phyloP scores from a whole-genome alignment of 805 yeast genomes.

The Pichia scutulata region DNA sequence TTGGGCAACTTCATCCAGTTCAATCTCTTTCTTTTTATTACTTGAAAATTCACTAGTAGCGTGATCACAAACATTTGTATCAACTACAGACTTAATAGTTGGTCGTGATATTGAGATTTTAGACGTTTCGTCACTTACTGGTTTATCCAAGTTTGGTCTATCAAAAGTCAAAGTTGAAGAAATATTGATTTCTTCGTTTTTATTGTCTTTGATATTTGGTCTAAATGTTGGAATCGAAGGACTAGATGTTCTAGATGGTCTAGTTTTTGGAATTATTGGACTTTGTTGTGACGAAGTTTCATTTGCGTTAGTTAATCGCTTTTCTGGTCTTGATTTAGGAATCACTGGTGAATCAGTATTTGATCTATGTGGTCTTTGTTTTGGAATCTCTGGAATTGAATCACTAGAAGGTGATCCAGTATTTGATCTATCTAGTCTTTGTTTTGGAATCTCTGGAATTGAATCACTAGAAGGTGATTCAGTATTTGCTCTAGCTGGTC shows the following conservation, averaged over 20 bases:
- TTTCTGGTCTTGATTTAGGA: background rate
- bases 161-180: background rate
- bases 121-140: background rate
- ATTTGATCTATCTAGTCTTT: too few species aligned
- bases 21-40: background rate
- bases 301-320: background rate
- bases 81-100: background rate
- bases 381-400: too few species aligned
- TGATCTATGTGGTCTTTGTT: too few species aligned
- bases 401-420: too few species aligned
- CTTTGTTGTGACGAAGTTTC: background rate
- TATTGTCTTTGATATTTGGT: background rate
- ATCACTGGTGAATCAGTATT: too few species aligned
- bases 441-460: too few species aligned
- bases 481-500: background rate
- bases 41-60: background rate
- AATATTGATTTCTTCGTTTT: background rate
- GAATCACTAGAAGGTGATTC: too few species aligned
- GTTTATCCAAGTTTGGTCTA: background rate
- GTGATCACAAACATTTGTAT: background rate
- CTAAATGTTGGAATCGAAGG: background rate
- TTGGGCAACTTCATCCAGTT: background rate
- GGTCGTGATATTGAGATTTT: background rate
- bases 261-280: slow-evolving; percentile 14
- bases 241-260: slow-evolving; percentile 8